Conservation (phyloP, 225 moss, liverwort and hornwort species). For the Bryoerythrophyllum caledonicum region DNA sequence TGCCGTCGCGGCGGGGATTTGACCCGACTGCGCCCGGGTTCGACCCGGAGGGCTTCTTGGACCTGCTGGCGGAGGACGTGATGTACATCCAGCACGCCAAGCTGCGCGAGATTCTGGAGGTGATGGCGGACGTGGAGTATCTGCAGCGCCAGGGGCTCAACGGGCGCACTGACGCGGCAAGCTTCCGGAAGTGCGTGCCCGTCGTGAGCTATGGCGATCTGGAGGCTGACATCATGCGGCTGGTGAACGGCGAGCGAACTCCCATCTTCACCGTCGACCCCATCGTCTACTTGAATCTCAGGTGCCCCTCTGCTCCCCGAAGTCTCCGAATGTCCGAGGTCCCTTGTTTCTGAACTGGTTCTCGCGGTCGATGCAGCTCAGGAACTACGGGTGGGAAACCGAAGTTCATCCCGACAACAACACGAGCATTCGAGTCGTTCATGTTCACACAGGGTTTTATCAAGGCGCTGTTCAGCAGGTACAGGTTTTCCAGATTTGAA, state of each 20-base stretch:
- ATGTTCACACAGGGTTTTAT: conserved; percentile 5
- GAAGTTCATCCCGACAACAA: conserved; percentile 64
- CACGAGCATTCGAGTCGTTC: conserved; percentile 19
- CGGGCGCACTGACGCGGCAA: conserved; percentile 49
- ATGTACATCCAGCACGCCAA: conserved; percentile 51
- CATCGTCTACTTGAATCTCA: conserved; percentile 29
- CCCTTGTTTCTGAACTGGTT: neutral
- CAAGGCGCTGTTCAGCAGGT: conserved; percentile 19
- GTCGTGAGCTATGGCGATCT: conserved; percentile 49
- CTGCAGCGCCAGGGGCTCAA: conserved; percentile 53
- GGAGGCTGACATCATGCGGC: conserved; percentile 42
- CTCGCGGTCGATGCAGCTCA: conserved; percentile 53
- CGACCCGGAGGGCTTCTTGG: conserved; percentile 37
- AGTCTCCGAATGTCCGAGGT: neutral
- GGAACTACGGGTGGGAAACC: conserved; percentile 74
- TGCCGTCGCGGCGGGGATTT: conserved; percentile 35
- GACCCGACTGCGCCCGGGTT: conserved; percentile 27
- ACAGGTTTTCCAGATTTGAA: neutral
- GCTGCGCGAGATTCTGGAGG: conserved; percentile 54
- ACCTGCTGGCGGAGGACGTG: conserved; percentile 38
- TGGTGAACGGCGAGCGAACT: conserved; percentile 53
- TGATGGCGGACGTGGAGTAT: conserved; percentile 57
- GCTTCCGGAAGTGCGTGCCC: conserved; percentile 56
- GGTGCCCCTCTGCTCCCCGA: conserved; percentile 17
- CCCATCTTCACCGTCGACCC: conserved; percentile 54